Conservation (phyloP, 202 grass and related monocot genomes). For the Saccharum hybrid region DNA sequence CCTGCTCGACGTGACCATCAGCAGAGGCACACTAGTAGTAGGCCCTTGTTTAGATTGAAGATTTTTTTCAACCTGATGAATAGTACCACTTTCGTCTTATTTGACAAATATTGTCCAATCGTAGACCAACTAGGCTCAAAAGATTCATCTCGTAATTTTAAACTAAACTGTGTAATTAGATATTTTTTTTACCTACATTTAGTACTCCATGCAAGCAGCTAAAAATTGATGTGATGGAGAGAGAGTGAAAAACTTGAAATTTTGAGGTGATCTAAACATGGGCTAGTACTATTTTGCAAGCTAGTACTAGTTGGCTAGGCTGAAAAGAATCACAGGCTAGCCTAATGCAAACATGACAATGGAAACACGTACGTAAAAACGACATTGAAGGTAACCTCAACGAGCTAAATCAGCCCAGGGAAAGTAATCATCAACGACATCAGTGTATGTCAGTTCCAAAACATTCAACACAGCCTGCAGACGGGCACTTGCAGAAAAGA, state of each 20-base stretch:
- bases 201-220: no score
- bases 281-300: neutral
- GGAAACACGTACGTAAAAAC: neutral
- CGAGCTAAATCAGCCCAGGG: neutral
- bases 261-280: no score
- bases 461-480: neutral
- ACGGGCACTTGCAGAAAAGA: neutral
- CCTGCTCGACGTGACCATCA: neutral
- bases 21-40: neutral
- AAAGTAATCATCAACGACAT: neutral
- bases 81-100: no score
- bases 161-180: no score
- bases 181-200: no score
- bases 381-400: neutral
- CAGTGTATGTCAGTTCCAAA: neutral
- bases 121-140: no score
- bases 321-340: neutral
- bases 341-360: neutral
- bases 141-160: no score
- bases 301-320: neutral
- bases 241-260: no score
- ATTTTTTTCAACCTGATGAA: no score
- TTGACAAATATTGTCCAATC: no score
- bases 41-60: no score
- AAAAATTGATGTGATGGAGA: no score